Evolutionary conservation across 305 asterid genomes (phyloP).

Genomic region (Fraxinus greggii): DNA sequence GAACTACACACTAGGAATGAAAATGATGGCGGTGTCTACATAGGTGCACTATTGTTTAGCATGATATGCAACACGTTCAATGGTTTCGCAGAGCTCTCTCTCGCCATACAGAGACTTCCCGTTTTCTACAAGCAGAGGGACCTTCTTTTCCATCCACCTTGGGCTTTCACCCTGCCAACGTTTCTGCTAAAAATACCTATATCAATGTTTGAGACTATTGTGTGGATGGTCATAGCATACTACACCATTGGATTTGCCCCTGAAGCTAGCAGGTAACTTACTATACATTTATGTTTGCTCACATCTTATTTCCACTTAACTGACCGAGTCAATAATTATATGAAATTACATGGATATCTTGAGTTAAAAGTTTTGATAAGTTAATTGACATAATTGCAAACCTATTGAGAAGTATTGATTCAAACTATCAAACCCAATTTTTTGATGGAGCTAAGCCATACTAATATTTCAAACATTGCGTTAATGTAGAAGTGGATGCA

Average conservation of each 20-base stretch:
- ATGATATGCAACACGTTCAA: slow-evolving; percentile 31
- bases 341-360: not conserved
- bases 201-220: slow-evolving; percentile 25
- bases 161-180: slow-evolving; percentile 42
- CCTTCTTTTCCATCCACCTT: slow-evolving; percentile 34
- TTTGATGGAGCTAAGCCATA: not conserved
- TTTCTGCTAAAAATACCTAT: slow-evolving; percentile 29
- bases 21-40: slow-evolving; percentile 30
- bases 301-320: not conserved
- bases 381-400: not conserved
- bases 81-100: slow-evolving; percentile 34
- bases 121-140: slow-evolving; percentile 40
- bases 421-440: not conserved
- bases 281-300: not conserved
- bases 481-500: not conserved
- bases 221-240: slow-evolving; percentile 32
- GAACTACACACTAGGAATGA: slow-evolving; percentile 22
- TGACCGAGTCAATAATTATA: not conserved
- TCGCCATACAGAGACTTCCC: slow-evolving; percentile 33
- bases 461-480: not conserved
- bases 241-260: slow-evolving; percentile 41
- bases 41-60: slow-evolving; percentile 33
- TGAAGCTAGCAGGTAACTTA: slow-evolving; percentile 33
- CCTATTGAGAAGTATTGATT: not conserved
- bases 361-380: not conserved